Base-by-base conservation (phyloP, 2,329 filamentous ascomycete genomes). In the Pleurostoma richardsiae region DNA sequence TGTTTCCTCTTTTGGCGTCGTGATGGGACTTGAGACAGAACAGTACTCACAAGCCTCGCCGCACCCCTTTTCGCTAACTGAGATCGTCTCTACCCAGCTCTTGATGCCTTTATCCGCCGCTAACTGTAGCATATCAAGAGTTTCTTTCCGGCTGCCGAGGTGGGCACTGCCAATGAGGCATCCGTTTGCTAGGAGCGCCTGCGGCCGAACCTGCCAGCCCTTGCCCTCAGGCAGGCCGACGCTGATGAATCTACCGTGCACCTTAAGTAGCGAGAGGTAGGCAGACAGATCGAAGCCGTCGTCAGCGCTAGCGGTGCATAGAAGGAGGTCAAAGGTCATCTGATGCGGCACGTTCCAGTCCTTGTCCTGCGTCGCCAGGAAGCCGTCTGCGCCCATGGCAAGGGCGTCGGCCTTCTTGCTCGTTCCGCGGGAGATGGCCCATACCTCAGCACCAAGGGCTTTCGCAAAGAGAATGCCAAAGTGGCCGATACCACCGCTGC, bases 391-490 rank as follows among this genome's bases (percentile, higher is more conserved):
- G 27, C 78, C 78, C 66, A 81, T 71, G 44, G 72, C 70, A 43
- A 66, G 56, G 1, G 74, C 74, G 55, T 82, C 77, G 1, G 63
- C 65, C 43, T 66, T 69, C 64, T 81, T 81, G 48, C 58, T 58
- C 6, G 59, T 60, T 1, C 62, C 68, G n/a, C 77, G 69, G 4
- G 74, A 78, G 54, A 80, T 79, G 6, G 70, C 77, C 19, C 76
- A 71, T 27, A 79, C 71, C 30, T 82, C 75, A 29, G 75, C 77
- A 2, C 80, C 80, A 29, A 85, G 67, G 1, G 85, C 85, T 61
- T 83, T 85, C 51, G 84, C 79, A 59, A 86, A 88, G 56, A 88
- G 69, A 42, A 89, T 64, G 6, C 77, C 86, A 56, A 86, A 85
- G 67, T 89, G 85, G 5, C 85, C 85, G 47, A 88, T 78, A 10